These are phyloP conservation scores for Neltuma alba DNA, from an alignment of 306 rosid genomes.

Conservation along the genomic window DNA sequence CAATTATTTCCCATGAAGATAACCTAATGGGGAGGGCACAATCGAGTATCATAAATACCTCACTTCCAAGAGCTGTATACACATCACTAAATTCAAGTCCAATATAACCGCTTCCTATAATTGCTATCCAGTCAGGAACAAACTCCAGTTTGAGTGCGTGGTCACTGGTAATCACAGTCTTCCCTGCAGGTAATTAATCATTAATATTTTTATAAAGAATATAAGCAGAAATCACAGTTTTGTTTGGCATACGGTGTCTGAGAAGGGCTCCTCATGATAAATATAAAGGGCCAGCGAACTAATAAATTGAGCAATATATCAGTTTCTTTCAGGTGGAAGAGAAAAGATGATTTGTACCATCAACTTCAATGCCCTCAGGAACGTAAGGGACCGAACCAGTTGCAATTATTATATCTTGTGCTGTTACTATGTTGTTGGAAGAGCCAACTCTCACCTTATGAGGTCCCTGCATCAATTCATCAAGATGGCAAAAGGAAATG, in stretches of 20 bases:
- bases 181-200: slow-evolving; percentile 55
- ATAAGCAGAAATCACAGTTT: slow-evolving; percentile 3
- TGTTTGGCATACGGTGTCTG: slow-evolving; percentile 3
- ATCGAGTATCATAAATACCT: slow-evolving; percentile 53
- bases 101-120: slow-evolving; percentile 96
- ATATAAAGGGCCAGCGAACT: slow-evolving; percentile 26
- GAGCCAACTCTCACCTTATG: slow-evolving; percentile 87
- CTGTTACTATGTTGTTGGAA: slow-evolving; percentile 71
- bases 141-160: slow-evolving; percentile 92
- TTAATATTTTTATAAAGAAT: not conserved
- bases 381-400: slow-evolving; percentile 97
- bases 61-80: slow-evolving; percentile 98
- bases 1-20: not conserved
- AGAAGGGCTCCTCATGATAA: not conserved
- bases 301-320: slow-evolving; percentile 13
- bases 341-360: slow-evolving; percentile 56
- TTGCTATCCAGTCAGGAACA: slow-evolving; percentile 98
- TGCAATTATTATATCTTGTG: slow-evolving; percentile 87
- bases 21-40: slow-evolving; percentile 9
- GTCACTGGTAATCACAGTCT: slow-evolving; percentile 95
- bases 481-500: slow-evolving; percentile 25
- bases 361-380: slow-evolving; percentile 96
- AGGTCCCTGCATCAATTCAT: slow-evolving; percentile 64
- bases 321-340: slow-evolving; percentile 19
- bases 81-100: slow-evolving; percentile 99